Conservation (phyloP, 345 rosid genomes). For the Reutealis trisperma region DNA sequence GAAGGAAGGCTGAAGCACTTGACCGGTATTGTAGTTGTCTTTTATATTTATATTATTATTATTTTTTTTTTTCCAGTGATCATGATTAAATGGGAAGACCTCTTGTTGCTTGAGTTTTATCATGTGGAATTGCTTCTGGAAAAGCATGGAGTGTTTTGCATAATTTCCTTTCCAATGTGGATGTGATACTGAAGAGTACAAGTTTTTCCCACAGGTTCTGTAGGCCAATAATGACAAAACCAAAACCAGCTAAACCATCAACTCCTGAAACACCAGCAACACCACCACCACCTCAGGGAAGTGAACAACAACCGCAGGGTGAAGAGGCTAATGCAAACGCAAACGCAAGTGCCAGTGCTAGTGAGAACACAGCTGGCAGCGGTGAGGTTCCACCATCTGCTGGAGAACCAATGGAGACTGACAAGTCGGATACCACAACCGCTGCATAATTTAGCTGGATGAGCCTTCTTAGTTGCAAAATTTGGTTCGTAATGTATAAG, state of each 20-base stretch:
- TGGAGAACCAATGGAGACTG: slow-evolving; percentile 79
- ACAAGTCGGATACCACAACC: slow-evolving; percentile 40
- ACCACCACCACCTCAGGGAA: slow-evolving; percentile 54
- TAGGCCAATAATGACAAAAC: slow-evolving; percentile 89
- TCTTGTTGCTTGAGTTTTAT: not conserved
- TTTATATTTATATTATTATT: too few species aligned
- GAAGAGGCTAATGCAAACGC: slow-evolving; percentile 28
- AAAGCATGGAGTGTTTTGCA: not conserved
- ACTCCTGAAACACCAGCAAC: slow-evolving; percentile 59
- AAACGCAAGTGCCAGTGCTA: too few species aligned
- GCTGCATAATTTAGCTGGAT: slow-evolving; percentile 28
- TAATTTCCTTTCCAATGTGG: not conserved
- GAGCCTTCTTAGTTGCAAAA: slow-evolving; percentile 2
- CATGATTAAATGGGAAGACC: not conserved
- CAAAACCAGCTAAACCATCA: slow-evolving; percentile 69
- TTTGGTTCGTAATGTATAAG: slow-evolving; percentile 24
- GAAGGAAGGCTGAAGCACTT: slow-evolving; percentile 73
- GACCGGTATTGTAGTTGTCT: slow-evolving; percentile 53
- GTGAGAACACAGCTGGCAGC: slow-evolving; percentile 28
- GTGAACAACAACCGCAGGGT: slow-evolving; percentile 39
- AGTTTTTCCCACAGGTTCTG: slow-evolving; percentile 50
- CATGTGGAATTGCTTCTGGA: not conserved
- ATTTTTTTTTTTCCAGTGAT: not conserved
- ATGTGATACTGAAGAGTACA: not conserved
- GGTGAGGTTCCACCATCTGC: slow-evolving; percentile 47